phyloP scores from a whole-genome alignment of 2,329 filamentous ascomycete species.

The Cladosporium halotolerans region DNA sequence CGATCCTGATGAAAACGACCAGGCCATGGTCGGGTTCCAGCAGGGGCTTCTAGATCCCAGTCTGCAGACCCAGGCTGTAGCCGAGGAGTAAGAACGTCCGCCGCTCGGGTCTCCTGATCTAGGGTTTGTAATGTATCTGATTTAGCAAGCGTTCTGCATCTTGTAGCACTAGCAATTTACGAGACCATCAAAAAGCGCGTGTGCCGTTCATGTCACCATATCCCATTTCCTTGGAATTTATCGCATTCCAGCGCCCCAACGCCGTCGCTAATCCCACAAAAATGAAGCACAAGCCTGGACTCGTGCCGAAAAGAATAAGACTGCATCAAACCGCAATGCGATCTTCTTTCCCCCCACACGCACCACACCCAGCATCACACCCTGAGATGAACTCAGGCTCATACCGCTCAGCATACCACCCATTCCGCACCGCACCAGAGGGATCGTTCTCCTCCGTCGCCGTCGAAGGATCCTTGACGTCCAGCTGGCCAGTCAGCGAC shows the following conservation, averaged over 20 bases:
- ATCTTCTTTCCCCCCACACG: slow-evolving; percentile 1
- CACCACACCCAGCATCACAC: slow-evolving; percentile 1
- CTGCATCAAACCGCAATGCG: neutral
- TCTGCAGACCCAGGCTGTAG: neutral
- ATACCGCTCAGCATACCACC: slow-evolving; percentile 5
- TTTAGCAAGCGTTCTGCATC: slow-evolving; percentile 11
- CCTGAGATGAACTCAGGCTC: slow-evolving; percentile 2
- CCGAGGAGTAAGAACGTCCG: neutral
- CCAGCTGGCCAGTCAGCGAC: slow-evolving; percentile 1
- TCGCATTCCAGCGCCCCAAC: neutral
- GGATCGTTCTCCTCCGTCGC: slow-evolving; percentile 9
- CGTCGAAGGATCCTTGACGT: slow-evolving; percentile 9
- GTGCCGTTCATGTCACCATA: neutral
- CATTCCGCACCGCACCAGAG: slow-evolving; percentile 5
- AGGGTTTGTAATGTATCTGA: neutral
- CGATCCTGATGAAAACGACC: slow-evolving; percentile 45
- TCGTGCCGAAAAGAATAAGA: neutral
- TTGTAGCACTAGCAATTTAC: slow-evolving; percentile 5
- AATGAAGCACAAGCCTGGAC: neutral
- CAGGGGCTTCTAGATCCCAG: slow-evolving; percentile 13
- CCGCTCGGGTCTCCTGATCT: neutral
- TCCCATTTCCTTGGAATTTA: neutral
- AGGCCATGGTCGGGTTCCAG: slow-evolving; percentile 38
- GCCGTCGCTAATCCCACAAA: slow-evolving; percentile 7
- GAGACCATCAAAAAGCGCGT: neutral